phyloP scores from a whole-genome alignment of 768 basidiomycete species.

The Hericium erinaceus region DNA sequence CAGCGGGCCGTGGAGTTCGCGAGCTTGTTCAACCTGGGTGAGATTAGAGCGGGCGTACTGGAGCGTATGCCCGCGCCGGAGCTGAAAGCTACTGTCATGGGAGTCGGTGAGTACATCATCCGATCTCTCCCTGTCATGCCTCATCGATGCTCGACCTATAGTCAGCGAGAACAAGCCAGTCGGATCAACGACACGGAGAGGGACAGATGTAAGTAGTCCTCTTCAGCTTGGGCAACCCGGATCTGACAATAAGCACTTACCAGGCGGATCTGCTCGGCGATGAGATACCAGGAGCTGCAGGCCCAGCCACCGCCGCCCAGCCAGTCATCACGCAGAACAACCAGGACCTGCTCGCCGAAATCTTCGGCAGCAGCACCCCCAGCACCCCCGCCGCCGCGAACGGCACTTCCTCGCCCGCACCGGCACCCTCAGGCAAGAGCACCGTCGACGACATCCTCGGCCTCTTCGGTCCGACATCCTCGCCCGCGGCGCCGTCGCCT shows the following conservation, averaged over 20 bases:
- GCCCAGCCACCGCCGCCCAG: slow-evolving; percentile 33
- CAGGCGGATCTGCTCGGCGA: slow-evolving; percentile 77
- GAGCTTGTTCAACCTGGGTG: slow-evolving; percentile 67
- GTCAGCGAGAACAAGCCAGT: slow-evolving; percentile 96
- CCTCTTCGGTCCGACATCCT: slow-evolving; percentile 54
- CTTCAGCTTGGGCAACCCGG: neutral
- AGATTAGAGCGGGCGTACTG: slow-evolving; percentile 74
- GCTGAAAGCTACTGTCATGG: slow-evolving; percentile 94
- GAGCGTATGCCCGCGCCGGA: slow-evolving; percentile 99
- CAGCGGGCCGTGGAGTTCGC: slow-evolving; percentile 95
- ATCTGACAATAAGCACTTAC: neutral
- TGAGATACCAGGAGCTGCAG: slow-evolving; percentile 36
- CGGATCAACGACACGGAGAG: slow-evolving; percentile 66
- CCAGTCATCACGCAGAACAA: slow-evolving; percentile 44
- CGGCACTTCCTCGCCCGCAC: slow-evolving; percentile 24
- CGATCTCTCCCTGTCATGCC: neutral
- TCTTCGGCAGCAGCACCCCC: slow-evolving; percentile 60
- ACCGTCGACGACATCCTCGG: slow-evolving; percentile 87
- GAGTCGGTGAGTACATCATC: slow-evolving; percentile 50
- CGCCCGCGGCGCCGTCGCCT: slow-evolving; percentile 27
- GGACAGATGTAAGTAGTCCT: slow-evolving; percentile 50
- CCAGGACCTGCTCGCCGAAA: slow-evolving; percentile 86
- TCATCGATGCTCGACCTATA: slow-evolving; percentile 21
- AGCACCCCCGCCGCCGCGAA: slow-evolving; percentile 26
- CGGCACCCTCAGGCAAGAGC: slow-evolving; percentile 27